Base-by-base conservation (phyloP, 2,329 filamentous ascomycete genomes). In the Colletotrichum navitas region DNA sequence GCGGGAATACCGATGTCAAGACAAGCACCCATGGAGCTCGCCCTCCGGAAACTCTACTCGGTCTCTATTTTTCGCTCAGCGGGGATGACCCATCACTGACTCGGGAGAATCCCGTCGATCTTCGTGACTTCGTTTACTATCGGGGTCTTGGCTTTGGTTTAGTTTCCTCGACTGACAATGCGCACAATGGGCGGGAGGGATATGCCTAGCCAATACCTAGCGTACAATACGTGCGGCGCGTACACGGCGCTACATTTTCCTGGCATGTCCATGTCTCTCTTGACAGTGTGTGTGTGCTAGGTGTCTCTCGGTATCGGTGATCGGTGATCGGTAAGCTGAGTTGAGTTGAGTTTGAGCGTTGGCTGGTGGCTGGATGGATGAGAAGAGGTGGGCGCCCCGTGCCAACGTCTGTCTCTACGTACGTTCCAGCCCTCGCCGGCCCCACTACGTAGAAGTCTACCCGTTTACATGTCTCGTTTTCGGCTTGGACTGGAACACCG, bases 21-120 rank as follows among this genome's bases (percentile, higher is more conserved):
- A 1, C 34, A 10, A 36, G 26, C 34, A 63, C n/a, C 2, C 34
- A 55, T 47, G 58, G 45, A 55, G 60, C 51, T 60, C 47, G 65
- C 26, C 54, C 36, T 55, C 69, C 65, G 66, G 21, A 47, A 63
- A 45, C 45, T 45, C 65, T 63, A 49, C 56, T 60, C 21, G 43
- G 26, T 47, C 62, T 71, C 59, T 68, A 68, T 63, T 69, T 60
- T 52, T 39, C 26, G n/a, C 29, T 55, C 66, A 61, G 63, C 66
- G 65, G 66, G 69, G 65, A 39, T 72, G 51, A 69, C 54, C 69
- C 65, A 69, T 68, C 16, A 29, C 52, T 69, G 59, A 72, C 59
- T 69, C 69, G 69, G 65, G 69, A 63, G 54, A 64, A 69, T 72
- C 69, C 36, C 52, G 69, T 72, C 69, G 69, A 72, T 72, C 69